Base-by-base conservation (phyloP, 2,329 filamentous ascomycete species). In the Apiospora arundinis region DNA sequence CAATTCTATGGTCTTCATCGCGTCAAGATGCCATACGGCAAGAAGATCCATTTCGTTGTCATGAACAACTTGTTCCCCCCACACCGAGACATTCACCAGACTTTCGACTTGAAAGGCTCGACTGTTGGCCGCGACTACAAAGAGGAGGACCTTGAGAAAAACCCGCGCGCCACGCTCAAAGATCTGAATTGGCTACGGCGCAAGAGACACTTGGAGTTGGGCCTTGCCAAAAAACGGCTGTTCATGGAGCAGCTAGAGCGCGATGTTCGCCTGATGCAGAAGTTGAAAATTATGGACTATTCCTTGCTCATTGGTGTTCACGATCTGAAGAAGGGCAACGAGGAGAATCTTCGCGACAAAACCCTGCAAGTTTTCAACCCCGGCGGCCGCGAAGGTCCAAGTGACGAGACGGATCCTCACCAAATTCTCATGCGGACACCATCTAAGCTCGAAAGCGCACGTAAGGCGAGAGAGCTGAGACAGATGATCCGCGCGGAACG, bases 11-110 rank as follows among this genome's bases (percentile, higher is more conserved):
- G 96, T 67, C 87, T 99, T 23, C 96, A 99, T 83, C 92, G 96
- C 73, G 96, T 99, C 78, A 99, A 99, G 88, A 97, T 98, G 86
- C 95, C 95, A 0, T 98, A 97, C 80, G 96, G 96, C 74, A 92
- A 95, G 80, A 99, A 99, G 85, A 98, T 98, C 70, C 96, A 99
- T 82, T 99, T 99, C 77, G 96, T 99, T 72, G 95, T 99, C 80
- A 99, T 99, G 96, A 99, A 99, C 86, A 99, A 99, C 81, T 89
- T 99, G 21, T 99, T 99, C 79, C 96, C 96, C 16, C 95, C 96
- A 8, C 96, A 99, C 83, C 91, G 95, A 76, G 96, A 99, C 81
- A 98, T 99, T 73, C 96, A 99, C 83, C 91, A 94, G 78, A 99
- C 95, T 3, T 99, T 97, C 79, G 96, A 99, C 81, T 83, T 99